Evolutionary conservation across 805 yeast genomes (phyloP).

Genomic region (Nakazawaea ernobii): DNA sequence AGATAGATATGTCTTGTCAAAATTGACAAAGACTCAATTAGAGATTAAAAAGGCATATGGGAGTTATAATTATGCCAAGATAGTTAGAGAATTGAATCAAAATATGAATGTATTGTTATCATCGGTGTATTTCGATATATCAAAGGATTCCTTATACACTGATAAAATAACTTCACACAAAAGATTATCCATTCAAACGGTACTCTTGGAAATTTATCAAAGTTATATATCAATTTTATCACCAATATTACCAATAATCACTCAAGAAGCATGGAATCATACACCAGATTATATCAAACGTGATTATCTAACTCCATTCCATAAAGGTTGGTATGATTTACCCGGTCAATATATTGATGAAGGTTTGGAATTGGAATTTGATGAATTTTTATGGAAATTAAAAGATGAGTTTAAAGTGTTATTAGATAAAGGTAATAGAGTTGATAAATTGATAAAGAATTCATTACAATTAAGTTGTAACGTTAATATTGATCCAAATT

Average conservation of each 20-base stretch:
- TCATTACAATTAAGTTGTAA: conserved; percentile 52
- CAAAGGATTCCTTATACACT: conserved; percentile 82
- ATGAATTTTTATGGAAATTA: conserved; percentile 35
- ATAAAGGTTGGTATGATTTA: conserved; percentile 34
- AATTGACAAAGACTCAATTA: conserved; percentile 41
- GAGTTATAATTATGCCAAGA: conserved; percentile 60
- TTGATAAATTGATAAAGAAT: conserved; percentile 44
- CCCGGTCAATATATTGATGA: conserved; percentile 30
- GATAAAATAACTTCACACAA: conserved; percentile 41
- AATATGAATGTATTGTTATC: conserved; percentile 76
- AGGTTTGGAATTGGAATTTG: conserved; percentile 38
- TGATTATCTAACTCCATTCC: conserved; percentile 38
- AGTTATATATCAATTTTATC: conserved; percentile 63
- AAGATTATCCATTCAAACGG: conserved; percentile 61
- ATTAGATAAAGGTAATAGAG: conserved; percentile 51
- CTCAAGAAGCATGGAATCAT: conserved; percentile 85
- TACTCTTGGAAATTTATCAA: conserved; percentile 50
- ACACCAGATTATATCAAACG: conserved; percentile 29
- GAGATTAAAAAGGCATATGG: conserved; percentile 41
- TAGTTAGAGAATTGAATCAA: conserved; percentile 59
- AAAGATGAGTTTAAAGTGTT: conserved; percentile 43
- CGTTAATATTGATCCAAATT: conserved; percentile 14
- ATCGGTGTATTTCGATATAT: conserved; percentile 77
- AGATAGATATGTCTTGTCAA: conserved; percentile 61
- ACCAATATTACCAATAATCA: conserved; percentile 77